These are phyloP conservation scores for Pleurotus tuoliensis DNA, from an alignment of 768 basidiomycete genomes.

Conservation along the genomic window DNA sequence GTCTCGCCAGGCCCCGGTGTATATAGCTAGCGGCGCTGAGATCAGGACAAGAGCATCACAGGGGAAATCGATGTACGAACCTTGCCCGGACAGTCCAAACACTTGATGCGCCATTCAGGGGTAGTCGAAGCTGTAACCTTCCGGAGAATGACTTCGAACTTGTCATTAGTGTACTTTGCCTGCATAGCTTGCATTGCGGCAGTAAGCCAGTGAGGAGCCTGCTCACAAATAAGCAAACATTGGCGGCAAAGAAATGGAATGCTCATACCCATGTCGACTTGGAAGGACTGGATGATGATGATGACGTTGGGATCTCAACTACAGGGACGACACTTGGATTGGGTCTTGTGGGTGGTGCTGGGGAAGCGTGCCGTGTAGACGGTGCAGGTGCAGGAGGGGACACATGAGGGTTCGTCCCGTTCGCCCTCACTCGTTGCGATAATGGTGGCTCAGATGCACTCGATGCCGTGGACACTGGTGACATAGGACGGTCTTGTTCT, in stretches of 20 bases:
- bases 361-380: conserved; percentile 1
- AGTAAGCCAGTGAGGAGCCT: conserved; percentile 70
- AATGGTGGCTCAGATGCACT: conserved; percentile 73
- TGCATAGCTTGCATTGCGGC: conserved; percentile 65
- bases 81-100: conserved; percentile 91
- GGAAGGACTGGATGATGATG: conserved; percentile 19
- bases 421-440: conserved; percentile 61
- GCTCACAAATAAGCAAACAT: not conserved
- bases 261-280: conserved; percentile 20
- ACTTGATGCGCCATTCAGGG: conserved; percentile 89
- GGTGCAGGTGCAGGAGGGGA: conserved; percentile 10
- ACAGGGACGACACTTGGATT: not conserved
- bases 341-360: conserved; percentile 3
- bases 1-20: conserved; percentile 87
- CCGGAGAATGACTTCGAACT: conserved; percentile 71
- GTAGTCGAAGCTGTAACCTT: conserved; percentile 50
- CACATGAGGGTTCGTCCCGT: conserved; percentile 39
- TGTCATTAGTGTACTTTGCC: conserved; percentile 73
- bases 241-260: conserved; percentile 4
- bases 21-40: conserved; percentile 58
- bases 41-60: conserved; percentile 9
- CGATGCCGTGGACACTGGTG: conserved; percentile 70
- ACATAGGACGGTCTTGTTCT: conserved; percentile 54
- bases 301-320: conserved; percentile 21
- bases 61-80: conserved; percentile 34